Conservation (phyloP, 306 rosid genomes). For the Calophaca sinica region DNA sequence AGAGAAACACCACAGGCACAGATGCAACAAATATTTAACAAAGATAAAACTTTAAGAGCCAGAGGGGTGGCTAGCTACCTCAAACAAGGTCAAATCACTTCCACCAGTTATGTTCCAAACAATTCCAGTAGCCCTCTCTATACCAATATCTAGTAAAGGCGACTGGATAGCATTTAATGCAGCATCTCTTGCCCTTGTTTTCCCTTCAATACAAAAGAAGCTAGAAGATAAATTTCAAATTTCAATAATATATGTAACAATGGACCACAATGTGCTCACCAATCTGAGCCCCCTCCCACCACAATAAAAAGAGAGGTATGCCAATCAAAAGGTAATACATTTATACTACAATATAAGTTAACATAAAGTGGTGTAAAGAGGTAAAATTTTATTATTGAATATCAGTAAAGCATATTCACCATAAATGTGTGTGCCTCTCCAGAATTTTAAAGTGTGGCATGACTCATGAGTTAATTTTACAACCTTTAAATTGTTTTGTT, state of each 20-base stretch:
- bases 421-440: slow-evolving; percentile 22
- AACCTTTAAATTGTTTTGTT: slow-evolving; percentile 14
- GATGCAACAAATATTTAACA: slow-evolving; percentile 13
- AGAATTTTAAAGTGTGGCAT: neutral
- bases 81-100: slow-evolving; percentile 89
- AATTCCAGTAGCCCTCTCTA: slow-evolving; percentile 99
- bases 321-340: slow-evolving; percentile 29
- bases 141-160: slow-evolving; percentile 94
- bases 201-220: slow-evolving; percentile 66
- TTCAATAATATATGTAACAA: slow-evolving; percentile 16
- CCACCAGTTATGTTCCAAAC: slow-evolving; percentile 99
- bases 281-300: neutral
- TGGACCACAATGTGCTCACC: slow-evolving; percentile 30
- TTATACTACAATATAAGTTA: slow-evolving; percentile 6
- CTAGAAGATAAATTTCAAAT: slow-evolving; percentile 34
- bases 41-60: slow-evolving; percentile 28
- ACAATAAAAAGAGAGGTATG: neutral
- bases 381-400: slow-evolving; percentile 20
- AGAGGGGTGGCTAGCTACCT: slow-evolving; percentile 61
- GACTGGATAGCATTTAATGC: slow-evolving; percentile 99
- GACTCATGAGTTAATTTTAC: neutral
- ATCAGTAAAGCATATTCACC: slow-evolving; percentile 7
- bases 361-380: neutral
- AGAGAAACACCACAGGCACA: neutral
- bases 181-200: slow-evolving; percentile 98